Evolutionary conservation across 2,329 filamentous ascomycete species (phyloP), one percentile per base, ranked within the genome.

Genomic region (Colletotrichum camelliae): DNA sequence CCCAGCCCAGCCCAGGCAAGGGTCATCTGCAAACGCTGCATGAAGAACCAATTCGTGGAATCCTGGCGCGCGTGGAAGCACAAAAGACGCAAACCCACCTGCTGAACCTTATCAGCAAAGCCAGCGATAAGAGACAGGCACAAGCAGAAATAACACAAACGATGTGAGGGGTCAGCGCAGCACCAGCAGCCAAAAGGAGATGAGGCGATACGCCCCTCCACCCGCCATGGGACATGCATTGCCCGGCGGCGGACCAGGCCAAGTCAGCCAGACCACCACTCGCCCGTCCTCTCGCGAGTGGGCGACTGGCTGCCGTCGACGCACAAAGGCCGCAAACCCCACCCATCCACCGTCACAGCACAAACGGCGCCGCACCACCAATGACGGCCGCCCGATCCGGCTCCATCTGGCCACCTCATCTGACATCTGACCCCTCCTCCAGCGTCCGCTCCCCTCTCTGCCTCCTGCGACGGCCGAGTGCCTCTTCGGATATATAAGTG

Each of bases 361-460:
- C 67, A 70, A 70, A 70, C 67, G 57, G 74, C 71, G 73, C 74
- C 58, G 18, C 39, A 15, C 52, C 29, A 52, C 72, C 71, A 76
- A 74, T 76, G 58, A 70, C 65, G 73, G 24, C 64, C 33, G 37
- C 70, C 65, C 73, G 70, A 73, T 75, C 64, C 70, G 64, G 70
- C 58, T 68, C 73, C 73, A 69, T 75, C 73, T 75, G 69, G 73
- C 73, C 73, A 73, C 73, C 73, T 75, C 73, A 73, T 75, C 73
- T 73, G 73, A 75, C 73, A 73, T 73, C 64, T 48, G 58, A 75
- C 73, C 73, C 73, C 73, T 75, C 72, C 67, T 67, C 57, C 43
- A 52, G 43, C 43, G 43, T 52, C n/a, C 67, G 43, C 61, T 48
- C 35, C 39, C 62, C 57, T 60, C 58, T 39, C 74, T 33, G 48